Evolutionary conservation across 306 rosid genomes (phyloP).

Genomic region (Argentina anserina): DNA sequence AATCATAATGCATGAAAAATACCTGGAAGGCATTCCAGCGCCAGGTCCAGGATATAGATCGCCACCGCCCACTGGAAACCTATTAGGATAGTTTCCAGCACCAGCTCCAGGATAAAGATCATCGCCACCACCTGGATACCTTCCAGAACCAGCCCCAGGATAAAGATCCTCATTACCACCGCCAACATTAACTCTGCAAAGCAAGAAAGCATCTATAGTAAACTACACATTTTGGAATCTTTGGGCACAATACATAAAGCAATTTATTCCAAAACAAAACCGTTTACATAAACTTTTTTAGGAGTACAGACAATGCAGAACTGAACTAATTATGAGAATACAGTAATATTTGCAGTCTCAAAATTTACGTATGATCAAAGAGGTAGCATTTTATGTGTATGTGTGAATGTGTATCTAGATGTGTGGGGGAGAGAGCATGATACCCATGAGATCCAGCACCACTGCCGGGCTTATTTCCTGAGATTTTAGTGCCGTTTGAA

Average conservation of each 20-base stretch:
- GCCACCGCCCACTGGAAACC: conserved; percentile 22
- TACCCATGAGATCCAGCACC: conserved; percentile 41
- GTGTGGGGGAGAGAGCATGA: conserved; percentile 4
- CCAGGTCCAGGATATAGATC: conserved; percentile 76
- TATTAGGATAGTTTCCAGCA: no score
- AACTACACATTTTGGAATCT: conserved; percentile 6
- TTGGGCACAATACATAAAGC: not conserved
- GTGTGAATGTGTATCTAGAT: not conserved
- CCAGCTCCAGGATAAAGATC: conserved; percentile 42
- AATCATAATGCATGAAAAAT: conserved; percentile 14
- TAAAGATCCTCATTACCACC: conserved; percentile 28
- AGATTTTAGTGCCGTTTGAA: conserved; percentile 38
- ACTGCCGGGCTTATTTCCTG: conserved; percentile 35
- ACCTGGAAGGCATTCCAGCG: conserved; percentile 80
- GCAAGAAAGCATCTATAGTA: conserved; percentile 12
- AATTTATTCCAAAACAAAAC: not conserved
- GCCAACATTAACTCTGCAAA: conserved; percentile 39
- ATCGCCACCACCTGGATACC: conserved; percentile 21
- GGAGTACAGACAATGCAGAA: not conserved
- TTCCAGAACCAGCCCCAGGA: not conserved
- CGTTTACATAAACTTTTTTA: not conserved
- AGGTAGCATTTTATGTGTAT: not conserved
- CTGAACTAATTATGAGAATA: not conserved
- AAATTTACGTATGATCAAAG: not conserved
- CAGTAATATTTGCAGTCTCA: not conserved